phyloP scores from a whole-genome alignment of 2,329 filamentous ascomycete genomes.

The Endoconidiophora laricicola region DNA sequence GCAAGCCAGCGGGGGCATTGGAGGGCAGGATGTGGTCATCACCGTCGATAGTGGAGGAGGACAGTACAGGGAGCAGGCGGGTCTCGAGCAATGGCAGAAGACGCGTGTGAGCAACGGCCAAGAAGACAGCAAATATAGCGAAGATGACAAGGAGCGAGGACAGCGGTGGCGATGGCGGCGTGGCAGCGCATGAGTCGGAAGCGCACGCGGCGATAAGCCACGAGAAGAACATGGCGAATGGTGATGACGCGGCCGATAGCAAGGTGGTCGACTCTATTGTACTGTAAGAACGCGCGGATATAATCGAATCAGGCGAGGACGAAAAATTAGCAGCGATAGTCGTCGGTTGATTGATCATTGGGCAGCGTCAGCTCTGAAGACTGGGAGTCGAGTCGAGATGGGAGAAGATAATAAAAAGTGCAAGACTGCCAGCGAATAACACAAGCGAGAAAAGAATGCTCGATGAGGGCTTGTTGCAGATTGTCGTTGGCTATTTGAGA shows the following conservation, averaged over 20 bases:
- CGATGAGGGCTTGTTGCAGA: no score
- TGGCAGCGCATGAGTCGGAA: slow-evolving; percentile 38
- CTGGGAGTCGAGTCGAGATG: no score
- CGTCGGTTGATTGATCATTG: no score
- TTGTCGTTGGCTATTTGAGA: no score
- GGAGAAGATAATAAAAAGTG: no score
- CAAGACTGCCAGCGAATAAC: no score
- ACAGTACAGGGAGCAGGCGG: slow-evolving; percentile 24
- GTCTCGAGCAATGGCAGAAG: slow-evolving; percentile 56
- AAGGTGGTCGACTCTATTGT: no score
- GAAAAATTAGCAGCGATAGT: no score
- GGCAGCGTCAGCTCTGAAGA: no score
- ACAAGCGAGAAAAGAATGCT: no score
- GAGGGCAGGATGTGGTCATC: slow-evolving; percentile 45
- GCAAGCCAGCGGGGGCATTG: slow-evolving; percentile 41
- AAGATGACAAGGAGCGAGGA: slow-evolving; percentile 54
- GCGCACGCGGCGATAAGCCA: slow-evolving; percentile 32
- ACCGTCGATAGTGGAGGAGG: slow-evolving; percentile 35
- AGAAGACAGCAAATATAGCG: slow-evolving; percentile 42
- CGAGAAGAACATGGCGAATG: slow-evolving; percentile 21
- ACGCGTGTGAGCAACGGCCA: slow-evolving; percentile 41
- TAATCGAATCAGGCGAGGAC: no score
- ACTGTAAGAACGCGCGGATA: no score
- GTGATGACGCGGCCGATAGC: neutral
- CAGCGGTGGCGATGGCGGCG: slow-evolving; percentile 29